Conservation (phyloP, 2,329 filamentous ascomycete genomes). For the Talaromyces sp. region DNA sequence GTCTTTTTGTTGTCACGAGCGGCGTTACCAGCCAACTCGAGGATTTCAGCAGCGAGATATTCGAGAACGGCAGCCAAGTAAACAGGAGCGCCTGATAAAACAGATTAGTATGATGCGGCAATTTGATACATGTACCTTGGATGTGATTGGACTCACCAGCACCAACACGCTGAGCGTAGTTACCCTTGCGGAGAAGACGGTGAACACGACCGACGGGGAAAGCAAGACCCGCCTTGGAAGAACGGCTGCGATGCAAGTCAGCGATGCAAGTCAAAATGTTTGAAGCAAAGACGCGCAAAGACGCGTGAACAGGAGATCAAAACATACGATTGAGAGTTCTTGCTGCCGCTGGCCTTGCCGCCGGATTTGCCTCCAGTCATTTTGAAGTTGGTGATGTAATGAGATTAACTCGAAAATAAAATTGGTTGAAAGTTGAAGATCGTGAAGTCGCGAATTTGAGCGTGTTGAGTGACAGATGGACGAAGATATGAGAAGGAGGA, state of each 20-base stretch:
- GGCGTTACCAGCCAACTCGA: slow-evolving; percentile 97
- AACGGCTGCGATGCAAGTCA: slow-evolving; percentile 62
- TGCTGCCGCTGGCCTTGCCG: slow-evolving; percentile 98
- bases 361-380: slow-evolving; percentile 99
- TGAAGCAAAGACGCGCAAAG: not conserved
- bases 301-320: not conserved
- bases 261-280: not conserved
- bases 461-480: slow-evolving; percentile 21
- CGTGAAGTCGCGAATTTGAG: slow-evolving; percentile 17
- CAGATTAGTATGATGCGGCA: slow-evolving; percentile 25
- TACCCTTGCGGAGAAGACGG: slow-evolving; percentile 97
- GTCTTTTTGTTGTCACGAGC: slow-evolving; percentile 99
- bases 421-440: slow-evolving; percentile 20
- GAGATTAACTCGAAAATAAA: slow-evolving; percentile 23
- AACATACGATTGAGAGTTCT: slow-evolving; percentile 94
- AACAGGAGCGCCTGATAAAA: slow-evolving; percentile 68
- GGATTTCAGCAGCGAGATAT: slow-evolving; percentile 97
- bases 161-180: slow-evolving; percentile 99
- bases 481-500: slow-evolving; percentile 28
- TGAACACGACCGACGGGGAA: slow-evolving; percentile 99
- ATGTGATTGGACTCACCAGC: slow-evolving; percentile 58
- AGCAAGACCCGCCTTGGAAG: slow-evolving; percentile 97
- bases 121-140: not conserved
- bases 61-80: slow-evolving; percentile 97
- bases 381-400: slow-evolving; percentile 58